Evolutionary conservation across 1,139 yeast genomes (phyloP).

Genomic region (Taphrina pruni): DNA sequence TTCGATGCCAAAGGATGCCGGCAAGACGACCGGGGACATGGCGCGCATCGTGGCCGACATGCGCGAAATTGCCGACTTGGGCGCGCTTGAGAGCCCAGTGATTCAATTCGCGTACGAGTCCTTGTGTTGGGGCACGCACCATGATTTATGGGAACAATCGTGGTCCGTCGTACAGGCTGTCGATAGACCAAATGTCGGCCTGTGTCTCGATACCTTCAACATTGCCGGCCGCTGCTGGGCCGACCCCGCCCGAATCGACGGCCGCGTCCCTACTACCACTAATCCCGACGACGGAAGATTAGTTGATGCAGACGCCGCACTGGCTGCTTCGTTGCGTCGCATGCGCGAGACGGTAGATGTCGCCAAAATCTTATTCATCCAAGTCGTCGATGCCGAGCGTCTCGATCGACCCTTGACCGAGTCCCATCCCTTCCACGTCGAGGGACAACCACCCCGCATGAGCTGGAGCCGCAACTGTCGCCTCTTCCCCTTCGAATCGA

Average conservation of each 20-base stretch:
- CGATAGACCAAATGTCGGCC: conserved; percentile 40
- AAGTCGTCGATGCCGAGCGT: conserved; percentile 39
- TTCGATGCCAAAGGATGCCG: too few species aligned
- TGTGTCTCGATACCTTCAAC: conserved; percentile 43
- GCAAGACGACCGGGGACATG: conserved; percentile 35
- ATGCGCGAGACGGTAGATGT: conserved; percentile 27
- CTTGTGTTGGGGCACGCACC: conserved; percentile 38
- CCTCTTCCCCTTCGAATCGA: conserved; percentile 1
- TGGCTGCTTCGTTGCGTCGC: conserved; percentile 9
- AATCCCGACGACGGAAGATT: too few species aligned
- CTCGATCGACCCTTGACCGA: not conserved
- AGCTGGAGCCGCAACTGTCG: conserved; percentile 8
- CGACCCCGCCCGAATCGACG: conserved; percentile 26
- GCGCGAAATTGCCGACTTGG: conserved; percentile 38
- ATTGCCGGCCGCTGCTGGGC: conserved; percentile 42
- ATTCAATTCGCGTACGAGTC: conserved; percentile 40
- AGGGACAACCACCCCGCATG: conserved; percentile 9
- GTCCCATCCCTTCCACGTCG: conserved; percentile 4
- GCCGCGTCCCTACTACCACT: conserved; percentile 5
- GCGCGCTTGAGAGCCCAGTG: conserved; percentile 15
- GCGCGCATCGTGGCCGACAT: conserved; percentile 38
- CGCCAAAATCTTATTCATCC: conserved; percentile 36
- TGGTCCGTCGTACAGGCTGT: conserved; percentile 37
- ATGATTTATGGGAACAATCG: conserved; percentile 38
- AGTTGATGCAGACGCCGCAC: not conserved